Conservation (phyloP, 2,329 filamentous ascomycete species). For the Aspergillus neoniger region DNA sequence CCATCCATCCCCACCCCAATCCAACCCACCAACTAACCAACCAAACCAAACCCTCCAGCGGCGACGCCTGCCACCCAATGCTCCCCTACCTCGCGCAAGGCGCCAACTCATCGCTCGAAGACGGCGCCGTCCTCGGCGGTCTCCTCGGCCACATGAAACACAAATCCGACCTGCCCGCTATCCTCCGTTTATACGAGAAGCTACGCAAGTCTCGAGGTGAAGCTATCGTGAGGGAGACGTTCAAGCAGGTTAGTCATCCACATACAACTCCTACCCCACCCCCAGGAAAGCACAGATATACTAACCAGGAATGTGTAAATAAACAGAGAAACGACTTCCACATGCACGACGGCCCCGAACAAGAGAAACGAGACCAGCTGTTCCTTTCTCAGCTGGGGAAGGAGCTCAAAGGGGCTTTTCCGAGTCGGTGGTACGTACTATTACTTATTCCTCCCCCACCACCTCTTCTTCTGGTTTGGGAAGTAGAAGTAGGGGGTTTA, state of each 20-base stretch:
- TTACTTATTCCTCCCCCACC: background rate
- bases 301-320: no score
- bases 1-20: no score
- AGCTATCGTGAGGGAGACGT: constrained; percentile 63
- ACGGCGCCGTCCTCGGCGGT: constrained; percentile 65
- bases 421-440: constrained; percentile 56
- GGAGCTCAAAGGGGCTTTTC: constrained; percentile 57
- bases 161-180: constrained; percentile 45
- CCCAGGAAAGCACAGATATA: no score
- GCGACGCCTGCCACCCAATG: constrained; percentile 67
- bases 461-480: background rate
- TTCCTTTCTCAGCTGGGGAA: constrained; percentile 60
- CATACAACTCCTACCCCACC: no score
- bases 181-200: constrained; percentile 48
- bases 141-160: constrained; percentile 55
- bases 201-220: constrained; percentile 53
- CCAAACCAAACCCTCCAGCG: constrained; percentile 31
- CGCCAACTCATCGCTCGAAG: constrained; percentile 68
- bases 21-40: background rate
- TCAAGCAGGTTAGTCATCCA: constrained; percentile 45
- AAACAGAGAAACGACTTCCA: constrained; percentile 55
- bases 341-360: constrained; percentile 57
- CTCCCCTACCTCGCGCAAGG: constrained; percentile 66
- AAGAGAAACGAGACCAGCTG: constrained; percentile 58
- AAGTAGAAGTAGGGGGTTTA: background rate